Base-by-base conservation (phyloP, 495 filamentous ascomycete genomes). In the Chaetomidium leptoderma region DNA sequence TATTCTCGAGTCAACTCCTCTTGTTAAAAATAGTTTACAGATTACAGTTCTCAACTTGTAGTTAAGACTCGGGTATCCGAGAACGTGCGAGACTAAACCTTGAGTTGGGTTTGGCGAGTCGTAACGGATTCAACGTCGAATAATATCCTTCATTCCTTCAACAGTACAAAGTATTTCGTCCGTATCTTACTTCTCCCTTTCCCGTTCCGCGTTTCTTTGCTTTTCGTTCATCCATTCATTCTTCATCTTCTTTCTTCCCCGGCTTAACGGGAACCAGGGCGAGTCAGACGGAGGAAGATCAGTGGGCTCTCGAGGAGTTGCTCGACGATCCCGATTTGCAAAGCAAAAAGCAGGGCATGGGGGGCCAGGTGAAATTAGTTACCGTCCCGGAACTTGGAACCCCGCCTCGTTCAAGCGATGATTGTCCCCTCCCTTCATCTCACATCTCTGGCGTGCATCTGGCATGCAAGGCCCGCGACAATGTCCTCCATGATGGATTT, bases 291-390 rank as follows among this genome's bases (percentile, higher is more conserved):
- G 46, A 11, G 7, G 30, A 21, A 32, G 48, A 51, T 36, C 48
- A 8, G 48, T 51, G 32, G 33, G 13, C 27, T 11, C 33, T 26
- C n/a, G 2, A 6, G 17, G 19, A 37, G 6, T 36, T 2, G 8
- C 52, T 47, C 16, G 53, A 56, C 40, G 53, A 56, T 56, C 53
- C 21, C 30, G 53, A 46, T 55, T 55, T 45, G 50, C 26, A 9
- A 21, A 35, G 6, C 8, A 30, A 44, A 43, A 54, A 35, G 42
- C 53, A 56, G 32, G n/a, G n/a, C n/a, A n/a, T n/a, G n/a, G n/a
- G 53, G 53, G 43, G 1, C 21, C 27, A 36, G 19, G 53, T 44
- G 26, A 56, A 47, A 56, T 48, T 56, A 23, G 5, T 23, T 8
- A 13, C n/a, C n/a, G n/a, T n/a, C n/a, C 39, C 29, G 39, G 40